Evolutionary conservation across 257 asterid genomes (phyloP), one percentile per base, ranked within the genome.

Genomic region (Ballota nigra): DNA sequence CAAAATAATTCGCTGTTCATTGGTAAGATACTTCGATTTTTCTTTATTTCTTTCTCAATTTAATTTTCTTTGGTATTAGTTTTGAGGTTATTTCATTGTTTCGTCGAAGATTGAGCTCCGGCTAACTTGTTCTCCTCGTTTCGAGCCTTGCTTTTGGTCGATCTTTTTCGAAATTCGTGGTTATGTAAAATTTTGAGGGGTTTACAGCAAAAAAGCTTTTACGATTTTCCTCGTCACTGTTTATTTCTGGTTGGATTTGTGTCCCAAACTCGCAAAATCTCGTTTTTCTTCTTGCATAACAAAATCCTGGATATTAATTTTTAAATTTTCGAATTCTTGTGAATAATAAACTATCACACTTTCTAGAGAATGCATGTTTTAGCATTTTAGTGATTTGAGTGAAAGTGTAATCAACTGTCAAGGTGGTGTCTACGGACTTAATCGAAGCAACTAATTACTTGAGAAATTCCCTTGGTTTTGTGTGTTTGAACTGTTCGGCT

Each of bases 11-110:
- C 18, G 58, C 22, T n/a, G 3, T 23, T 66, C 16, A 18, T 19
- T 43, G 81, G 81, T 77, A 38, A 59, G 74, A 66, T 65, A 23
- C 28, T 61, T 58, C 47, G 40, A 18, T 6, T 66, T 38, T 28
- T n/a, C 16, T 3, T 13, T 2, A 0, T 12, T 28, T 40, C 34
- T 5, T 3, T 6, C 18, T 23, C 3, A 19, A 22, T 36, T 26
- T 15, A 38, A 20, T 19, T 72, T 59, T 5, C 0, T 34, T 28
- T 47, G 36, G 15, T 23, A 33, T 38, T 59, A 4, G 18, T 58
- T 72, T 51, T 24, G 69, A 63, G 71, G 26, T 52, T 60, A 36
- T 9, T 57, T 24, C 51, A 43, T 52, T 16, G 36, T 20, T 31
- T 52, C 72, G 15, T 59, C 61, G 60, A 47, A 59, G 8, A 29